Conservation (phyloP, 345 rosid species). For the Ricinus communis region DNA sequence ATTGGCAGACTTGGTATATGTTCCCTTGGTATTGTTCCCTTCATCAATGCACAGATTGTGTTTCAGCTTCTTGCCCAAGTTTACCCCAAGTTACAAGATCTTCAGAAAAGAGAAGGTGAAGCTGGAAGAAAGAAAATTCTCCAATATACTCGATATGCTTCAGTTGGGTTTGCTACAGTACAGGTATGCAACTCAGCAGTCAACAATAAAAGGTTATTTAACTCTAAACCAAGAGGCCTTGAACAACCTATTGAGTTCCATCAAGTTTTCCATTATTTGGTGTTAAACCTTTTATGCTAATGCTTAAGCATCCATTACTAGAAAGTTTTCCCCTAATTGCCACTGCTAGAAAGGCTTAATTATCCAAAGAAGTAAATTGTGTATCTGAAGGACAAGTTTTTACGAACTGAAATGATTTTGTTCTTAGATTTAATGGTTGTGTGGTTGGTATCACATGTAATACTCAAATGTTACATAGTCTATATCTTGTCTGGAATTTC, state of each 20-base stretch:
- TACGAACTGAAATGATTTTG: background rate
- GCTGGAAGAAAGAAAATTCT: constrained; percentile 95
- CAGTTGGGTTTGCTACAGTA: constrained; percentile 89
- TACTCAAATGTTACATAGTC: background rate
- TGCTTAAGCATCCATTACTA: background rate
- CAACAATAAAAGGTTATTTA: constrained; percentile 1
- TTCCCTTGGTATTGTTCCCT: constrained; percentile 96
- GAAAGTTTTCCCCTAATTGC: no score
- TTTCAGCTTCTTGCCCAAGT: constrained; percentile 97
- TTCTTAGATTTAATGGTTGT: constrained; percentile 4
- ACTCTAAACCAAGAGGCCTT: constrained; percentile 1
- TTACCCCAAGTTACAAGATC: constrained; percentile 97
- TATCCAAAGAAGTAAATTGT: constrained; percentile 1
- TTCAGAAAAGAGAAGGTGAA: constrained; percentile 99
- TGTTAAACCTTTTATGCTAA: constrained; percentile 1
- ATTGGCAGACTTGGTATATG: constrained; percentile 96
- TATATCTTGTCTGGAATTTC: background rate
- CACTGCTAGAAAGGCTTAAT: background rate
- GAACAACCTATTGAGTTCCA: background rate
- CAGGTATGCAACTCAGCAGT: constrained; percentile 42
- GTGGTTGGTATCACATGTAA: background rate
- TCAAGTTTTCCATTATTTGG: constrained; percentile 1
- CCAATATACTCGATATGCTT: constrained; percentile 89
- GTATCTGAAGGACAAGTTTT: background rate
- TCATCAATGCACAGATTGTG: constrained; percentile 92